Evolutionary conservation across 2,329 filamentous ascomycete genomes (phyloP), one percentile per base, ranked within the genome.

Genomic region (Microcera coccophila): DNA sequence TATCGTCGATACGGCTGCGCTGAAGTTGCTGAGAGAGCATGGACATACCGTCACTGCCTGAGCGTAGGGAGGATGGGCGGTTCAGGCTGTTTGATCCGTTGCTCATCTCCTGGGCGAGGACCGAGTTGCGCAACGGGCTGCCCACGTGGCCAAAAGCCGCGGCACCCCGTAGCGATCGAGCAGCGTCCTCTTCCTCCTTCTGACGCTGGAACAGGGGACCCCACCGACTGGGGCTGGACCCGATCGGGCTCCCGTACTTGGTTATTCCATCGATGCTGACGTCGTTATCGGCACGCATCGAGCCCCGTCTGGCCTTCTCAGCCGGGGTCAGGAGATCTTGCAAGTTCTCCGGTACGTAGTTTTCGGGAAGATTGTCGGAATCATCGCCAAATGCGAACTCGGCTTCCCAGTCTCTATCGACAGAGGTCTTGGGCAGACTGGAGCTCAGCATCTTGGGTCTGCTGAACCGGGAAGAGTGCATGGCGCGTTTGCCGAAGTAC

Each of bases 321-420:
- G 79, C 78, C 1, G 81, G 80, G 3, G 82, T 85, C 52, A 85
- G 65, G 12, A 85, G 70, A 47, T 85, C 81, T 54, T 82, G 79
- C 26, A 84, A 67, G 44, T 81, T 77, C 47, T 79, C 85, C 0
- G 91, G 93, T 9, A 97, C 74, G 57, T 93, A 87, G 36, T 68
- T 69, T 40, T 68, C 66, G 19, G 66, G 66, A 4, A 62, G 53
- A 29, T 65, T 66, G 42, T 68, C 66, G 31, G 38, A 41, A 59
- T 95, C 90, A 63, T 95, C 88, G 56, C 72, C 59, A 54, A 93
- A 91, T 21, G 84, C 79, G 58, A 94, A 93, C 42, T 78, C 75
- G 42, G 73, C 64, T 37, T 82, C 78, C 81, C 81, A 84, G 54
- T 84, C 81, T 42, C 73, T 73, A 51, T 84, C 79, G 19, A 79